These are phyloP conservation scores for Magnolia officinalis DNA, from an alignment of 164 flowering plant species.

Conservation along the genomic window DNA sequence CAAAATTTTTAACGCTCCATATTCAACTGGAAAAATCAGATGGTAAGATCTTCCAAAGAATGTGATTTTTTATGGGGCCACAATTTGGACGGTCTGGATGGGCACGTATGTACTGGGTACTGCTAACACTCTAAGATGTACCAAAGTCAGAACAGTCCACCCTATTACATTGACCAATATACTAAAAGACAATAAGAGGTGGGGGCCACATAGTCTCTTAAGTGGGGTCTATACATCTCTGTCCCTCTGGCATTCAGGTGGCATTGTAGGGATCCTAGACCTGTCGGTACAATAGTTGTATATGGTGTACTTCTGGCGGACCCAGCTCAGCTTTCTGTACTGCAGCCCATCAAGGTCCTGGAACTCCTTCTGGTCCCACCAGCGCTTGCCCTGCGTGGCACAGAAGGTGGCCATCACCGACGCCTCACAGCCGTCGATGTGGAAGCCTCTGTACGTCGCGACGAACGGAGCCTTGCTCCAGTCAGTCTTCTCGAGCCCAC, in stretches of 20 bases:
- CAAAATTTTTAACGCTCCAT: no score
- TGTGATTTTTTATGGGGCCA: no score
- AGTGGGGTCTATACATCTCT: slow-evolving; percentile 30
- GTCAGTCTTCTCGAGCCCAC: slow-evolving; percentile 63
- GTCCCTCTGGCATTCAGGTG: slow-evolving; percentile 52
- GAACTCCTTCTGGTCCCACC: slow-evolving; percentile 67
- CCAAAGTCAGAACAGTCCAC: no score
- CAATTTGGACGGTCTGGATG: no score
- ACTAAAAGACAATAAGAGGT: background rate
- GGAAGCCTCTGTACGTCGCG: slow-evolving; percentile 52
- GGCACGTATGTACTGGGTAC: no score
- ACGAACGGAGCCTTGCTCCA: slow-evolving; percentile 62
- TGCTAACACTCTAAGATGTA: no score
- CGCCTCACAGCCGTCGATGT: slow-evolving; percentile 55
- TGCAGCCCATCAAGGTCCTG: slow-evolving; percentile 45
- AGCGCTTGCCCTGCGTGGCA: slow-evolving; percentile 39
- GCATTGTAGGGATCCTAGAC: slow-evolving; percentile 28
- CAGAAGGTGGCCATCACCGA: slow-evolving; percentile 50
- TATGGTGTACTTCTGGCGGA: slow-evolving; percentile 45
- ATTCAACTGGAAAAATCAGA: no score
- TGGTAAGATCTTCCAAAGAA: no score
- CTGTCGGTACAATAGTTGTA: slow-evolving; percentile 64
- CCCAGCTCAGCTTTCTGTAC: slow-evolving; percentile 46
- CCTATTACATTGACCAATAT: no score
- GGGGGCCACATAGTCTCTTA: background rate